These are phyloP conservation scores for Cryptococcus depauperatus DNA, from an alignment of 1,284 basidiomycete species.

Conservation along the genomic window DNA sequence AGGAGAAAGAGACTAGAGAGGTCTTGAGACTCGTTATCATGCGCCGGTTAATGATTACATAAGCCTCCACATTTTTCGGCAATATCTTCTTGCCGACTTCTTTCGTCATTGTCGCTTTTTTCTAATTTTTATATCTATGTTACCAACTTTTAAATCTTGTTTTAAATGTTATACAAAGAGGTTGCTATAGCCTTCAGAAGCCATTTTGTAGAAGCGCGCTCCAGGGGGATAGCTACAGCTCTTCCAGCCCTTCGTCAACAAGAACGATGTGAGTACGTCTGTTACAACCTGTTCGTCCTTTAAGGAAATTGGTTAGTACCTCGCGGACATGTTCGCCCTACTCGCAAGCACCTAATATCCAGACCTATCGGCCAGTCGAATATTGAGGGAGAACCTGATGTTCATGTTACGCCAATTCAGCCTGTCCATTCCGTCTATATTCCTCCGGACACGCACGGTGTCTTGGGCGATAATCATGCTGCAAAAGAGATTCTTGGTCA, in stretches of 20 bases:
- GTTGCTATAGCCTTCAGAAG: too few species aligned
- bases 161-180: too few species aligned
- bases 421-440: conserved; percentile 26
- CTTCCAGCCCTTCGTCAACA: conserved; percentile 11
- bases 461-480: conserved; percentile 36
- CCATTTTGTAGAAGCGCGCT: too few species aligned
- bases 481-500: conserved; percentile 39
- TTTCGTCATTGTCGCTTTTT: neutral
- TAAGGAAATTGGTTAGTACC: too few species aligned
- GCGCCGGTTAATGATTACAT: conserved; percentile 1
- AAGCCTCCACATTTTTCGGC: conserved; percentile 7
- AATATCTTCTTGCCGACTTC: neutral
- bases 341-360: too few species aligned
- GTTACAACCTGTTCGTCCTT: neutral
- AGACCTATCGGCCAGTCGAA: too few species aligned
- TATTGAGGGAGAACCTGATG: conserved; percentile 4
- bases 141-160: too few species aligned
- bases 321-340: conserved; percentile 27
- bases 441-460: conserved; percentile 37
- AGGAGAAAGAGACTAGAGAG: conserved; percentile 19
- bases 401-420: conserved; percentile 1
- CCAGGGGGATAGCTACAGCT: conserved; percentile 7
- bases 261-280: conserved; percentile 16
- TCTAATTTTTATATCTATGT: too few species aligned
- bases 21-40: conserved; percentile 5